Percentiles rank a stretch among this genome's conserved stretches.
phyloP scores from a whole-genome alignment of 129 eudicot species.

The Apium graveolens region DNA sequence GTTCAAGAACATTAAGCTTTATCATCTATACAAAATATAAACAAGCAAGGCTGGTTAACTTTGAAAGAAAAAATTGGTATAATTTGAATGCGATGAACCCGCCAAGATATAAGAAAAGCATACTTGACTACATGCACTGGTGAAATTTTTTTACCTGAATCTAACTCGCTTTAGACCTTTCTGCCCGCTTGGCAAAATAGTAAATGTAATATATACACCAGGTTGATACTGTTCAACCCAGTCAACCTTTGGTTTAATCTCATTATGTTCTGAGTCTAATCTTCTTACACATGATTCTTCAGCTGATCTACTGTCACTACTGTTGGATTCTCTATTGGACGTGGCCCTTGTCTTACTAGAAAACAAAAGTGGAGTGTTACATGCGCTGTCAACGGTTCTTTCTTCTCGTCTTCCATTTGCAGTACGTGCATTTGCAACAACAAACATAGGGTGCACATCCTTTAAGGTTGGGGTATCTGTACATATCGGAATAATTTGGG shows the following conservation, averaged over 20 bases:
- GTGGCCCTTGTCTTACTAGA: constrained; percentile 14
- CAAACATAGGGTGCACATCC: constrained; percentile 14
- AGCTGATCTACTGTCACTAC: constrained; percentile 11
- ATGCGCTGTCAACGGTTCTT: constrained; percentile 9
- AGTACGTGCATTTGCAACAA: background rate
- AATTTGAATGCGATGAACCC: background rate
- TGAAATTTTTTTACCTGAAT: constrained; percentile 39
- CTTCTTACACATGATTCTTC: constrained; percentile 19
- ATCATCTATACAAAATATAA: background rate
- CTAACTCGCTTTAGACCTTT: constrained; percentile 52
- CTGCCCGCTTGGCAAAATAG: constrained; percentile 38
- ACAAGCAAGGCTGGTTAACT: background rate
- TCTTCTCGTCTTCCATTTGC: constrained; percentile 16
- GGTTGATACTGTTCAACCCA: constrained; percentile 52
- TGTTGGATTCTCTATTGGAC: constrained; percentile 11
- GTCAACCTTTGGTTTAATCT: constrained; percentile 25
- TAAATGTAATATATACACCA: constrained; percentile 48
- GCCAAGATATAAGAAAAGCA: background rate
- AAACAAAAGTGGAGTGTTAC: constrained; percentile 23
- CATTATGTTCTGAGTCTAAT: constrained; percentile 13
- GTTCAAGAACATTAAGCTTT: background rate
- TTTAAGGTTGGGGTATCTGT: constrained; percentile 16
- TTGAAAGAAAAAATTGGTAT: background rate
- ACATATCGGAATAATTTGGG: constrained; percentile 10
- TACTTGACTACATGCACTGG: background rate